phyloP scores from a whole-genome alignment of 371 early-diverging fungal genomes.

The Mucor velutinosus region DNA sequence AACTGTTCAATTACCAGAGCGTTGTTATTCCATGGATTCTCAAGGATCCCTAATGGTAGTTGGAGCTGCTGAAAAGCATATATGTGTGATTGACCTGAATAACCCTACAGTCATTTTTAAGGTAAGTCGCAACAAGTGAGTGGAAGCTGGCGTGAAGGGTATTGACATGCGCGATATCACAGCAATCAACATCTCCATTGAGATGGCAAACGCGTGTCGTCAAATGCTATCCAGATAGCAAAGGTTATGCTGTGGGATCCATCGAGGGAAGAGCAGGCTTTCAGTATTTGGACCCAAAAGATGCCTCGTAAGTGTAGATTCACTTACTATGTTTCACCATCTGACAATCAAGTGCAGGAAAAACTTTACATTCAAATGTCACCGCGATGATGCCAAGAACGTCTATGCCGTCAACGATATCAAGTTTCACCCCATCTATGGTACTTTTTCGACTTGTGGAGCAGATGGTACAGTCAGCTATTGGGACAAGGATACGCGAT shows the following conservation, averaged over 20 bases:
- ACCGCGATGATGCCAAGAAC: conserved; percentile 75
- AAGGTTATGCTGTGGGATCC: conserved; percentile 87
- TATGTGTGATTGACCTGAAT: conserved; percentile 75
- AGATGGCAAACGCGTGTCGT: conserved; percentile 87
- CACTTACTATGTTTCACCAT: not conserved
- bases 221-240: conserved; percentile 74
- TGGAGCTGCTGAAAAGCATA: conserved; percentile 53
- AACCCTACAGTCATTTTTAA: conserved; percentile 81
- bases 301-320: conserved; percentile 56
- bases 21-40: conserved; percentile 88
- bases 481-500: conserved; percentile 95
- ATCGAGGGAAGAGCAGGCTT: conserved; percentile 94
- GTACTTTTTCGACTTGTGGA: conserved; percentile 92
- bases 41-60: conserved; percentile 26
- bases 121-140: conserved; percentile 21
- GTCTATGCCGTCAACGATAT: conserved; percentile 86
- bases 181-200: conserved; percentile 72
- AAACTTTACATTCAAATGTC: conserved; percentile 95
- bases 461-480: conserved; percentile 90
- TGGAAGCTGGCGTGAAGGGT: no score
- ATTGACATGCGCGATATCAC: not conserved
- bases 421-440: conserved; percentile 83
- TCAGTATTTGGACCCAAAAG: conserved; percentile 86
- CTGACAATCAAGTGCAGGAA: conserved; percentile 34
- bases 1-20: conserved; percentile 79